A percentile compares a stretch with the other conserved stretches of the same genome.
These are phyloP conservation scores for Fusarium albosuccineum DNA, from an alignment of 2,329 filamentous ascomycete species.

Conservation along the genomic window DNA sequence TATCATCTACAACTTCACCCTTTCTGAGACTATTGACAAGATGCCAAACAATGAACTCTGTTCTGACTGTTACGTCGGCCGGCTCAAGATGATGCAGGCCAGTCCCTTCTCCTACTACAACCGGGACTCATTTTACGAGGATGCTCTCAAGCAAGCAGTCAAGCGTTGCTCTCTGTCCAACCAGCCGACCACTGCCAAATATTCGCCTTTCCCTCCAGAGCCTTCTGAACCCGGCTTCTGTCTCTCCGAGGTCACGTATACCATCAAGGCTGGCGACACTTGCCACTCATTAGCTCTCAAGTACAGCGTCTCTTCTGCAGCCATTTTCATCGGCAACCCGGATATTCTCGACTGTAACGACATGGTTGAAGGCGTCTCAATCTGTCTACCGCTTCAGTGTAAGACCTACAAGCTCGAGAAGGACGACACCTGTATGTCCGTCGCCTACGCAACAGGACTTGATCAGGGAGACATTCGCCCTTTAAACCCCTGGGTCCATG, in stretches of 20 bases:
- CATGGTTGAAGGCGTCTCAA: neutral
- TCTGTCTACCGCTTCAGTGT: slow-evolving; percentile 31
- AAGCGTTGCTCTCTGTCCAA: no score
- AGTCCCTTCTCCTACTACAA: slow-evolving; percentile 28
- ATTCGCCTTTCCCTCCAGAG: slow-evolving; percentile 11
- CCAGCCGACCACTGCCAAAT: slow-evolving; percentile 1
- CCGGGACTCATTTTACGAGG: slow-evolving; percentile 8
- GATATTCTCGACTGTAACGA: slow-evolving; percentile 19
- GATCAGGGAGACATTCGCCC: no score
- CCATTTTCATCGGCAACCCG: slow-evolving; percentile 26
- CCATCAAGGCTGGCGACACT: slow-evolving; percentile 13
- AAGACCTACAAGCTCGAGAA: slow-evolving; percentile 23
- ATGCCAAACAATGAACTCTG: slow-evolving; percentile 18
- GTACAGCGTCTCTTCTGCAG: slow-evolving; percentile 30
- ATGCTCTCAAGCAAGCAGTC: slow-evolving; percentile 21
- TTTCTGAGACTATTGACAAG: neutral
- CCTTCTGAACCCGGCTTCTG: slow-evolving; percentile 11
- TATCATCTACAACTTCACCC: slow-evolving; percentile 1
- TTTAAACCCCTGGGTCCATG: no score
- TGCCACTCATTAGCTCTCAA: slow-evolving; percentile 23
- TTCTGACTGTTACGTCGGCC: slow-evolving; percentile 27
- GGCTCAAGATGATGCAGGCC: slow-evolving; percentile 33
- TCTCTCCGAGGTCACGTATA: slow-evolving; percentile 26
- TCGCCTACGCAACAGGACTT: no score
- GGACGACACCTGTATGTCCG: no score